Base-by-base conservation (phyloP, 1,139 yeast genomes). In the Sugiyamaella pinicola region DNA sequence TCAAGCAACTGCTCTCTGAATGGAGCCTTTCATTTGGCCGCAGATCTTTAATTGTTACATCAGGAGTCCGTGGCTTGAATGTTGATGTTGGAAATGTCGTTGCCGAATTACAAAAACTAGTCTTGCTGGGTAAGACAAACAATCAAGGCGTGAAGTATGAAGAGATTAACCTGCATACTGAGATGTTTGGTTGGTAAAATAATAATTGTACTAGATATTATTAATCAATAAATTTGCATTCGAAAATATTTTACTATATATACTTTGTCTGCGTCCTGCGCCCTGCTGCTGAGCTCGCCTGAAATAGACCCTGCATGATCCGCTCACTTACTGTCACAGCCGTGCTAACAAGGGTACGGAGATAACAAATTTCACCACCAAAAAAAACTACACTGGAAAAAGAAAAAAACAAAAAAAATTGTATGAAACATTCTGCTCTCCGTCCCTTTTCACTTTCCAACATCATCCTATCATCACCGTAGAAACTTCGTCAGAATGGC, bases 91-190 rank as follows among this genome's bases (percentile, higher is more conserved):
- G 82, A 21, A 68, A 68, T 39, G 71, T 73, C 0, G 78, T 75
- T 3, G 77, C 86, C 1, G n/a, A 56, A 10, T 49, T 74, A 3
- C 79, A 75, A 56, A 60, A 54, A 4, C 52, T 55, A n/a, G 68
- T 71, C 2, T 49, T 64, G 4, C 39, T 41, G 18, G 60, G 62
- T 12, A 48, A 49, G 2, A 42, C 58, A 4, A 50, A 47, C 35
- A 53, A 55, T 1, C 56, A 63, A 2, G 64, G 71, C 10, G 71
- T 75, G 42, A 29, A 33, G 18, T 52, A 52, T 21, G 55, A 56
- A 12, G 87, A 83, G 63, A 71, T 83, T 9, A 81, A 72, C 58
- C 66, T 83, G 45, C 86, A 83, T 58, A 79, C 84, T 0, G 87
- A 83, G 60, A 67, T 77, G 28, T 83, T 80, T 64, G 83, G 83